Evolutionary conservation across 495 filamentous ascomycete genomes (phyloP), one percentile per base, ranked within the genome.

Genomic region (Penicillium goetzii): DNA sequence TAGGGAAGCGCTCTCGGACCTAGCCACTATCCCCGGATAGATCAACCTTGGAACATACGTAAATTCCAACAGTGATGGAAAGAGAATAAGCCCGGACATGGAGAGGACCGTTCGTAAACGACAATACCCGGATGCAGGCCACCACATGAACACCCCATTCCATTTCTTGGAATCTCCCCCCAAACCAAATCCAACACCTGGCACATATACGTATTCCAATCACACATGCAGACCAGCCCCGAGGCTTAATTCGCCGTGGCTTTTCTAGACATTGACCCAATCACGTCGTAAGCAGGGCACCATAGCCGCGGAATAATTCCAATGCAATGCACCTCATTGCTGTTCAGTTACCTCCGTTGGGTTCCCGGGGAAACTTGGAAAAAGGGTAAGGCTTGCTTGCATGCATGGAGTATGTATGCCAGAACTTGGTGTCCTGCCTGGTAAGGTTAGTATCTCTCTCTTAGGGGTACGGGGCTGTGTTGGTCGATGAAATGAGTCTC

Each of bases 341-440:
- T 30, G 23, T 26, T 30, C 26, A 14, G 26, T 49, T 3, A 14
- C n/a, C 23, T 10, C 3, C 21, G 21, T 49, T 26, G 45, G 23
- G 45, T 43, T 43, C 15, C n/a, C 19, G 6, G n/a, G n/a, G 21
- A 14, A 47, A 47, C 0, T 23, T 23, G 21, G 10, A 25, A 47
- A 47, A 41, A 21, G 19, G 25, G 47, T 51, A 51, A 51, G 47
- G 47, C 47, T 51, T 51, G 47, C 25, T 30, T 51, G 47, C 47
- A 51, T 51, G 47, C 47, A 51, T 26, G 25, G 25, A 15, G 47
- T 12, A 28, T n/a, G 47, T 51, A 51, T 32, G n/a, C 6, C 23
- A 23, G 21, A 9, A 26, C 10, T 49, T 26, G 23, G 9, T 49
- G 47, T 30, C 47, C 47, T 51, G 25, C 47, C 47, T 17, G 23